These are phyloP conservation scores for Stagonosporopsis chrysanthemi DNA, from an alignment of 2,329 filamentous ascomycete species.

Conservation along the genomic window DNA sequence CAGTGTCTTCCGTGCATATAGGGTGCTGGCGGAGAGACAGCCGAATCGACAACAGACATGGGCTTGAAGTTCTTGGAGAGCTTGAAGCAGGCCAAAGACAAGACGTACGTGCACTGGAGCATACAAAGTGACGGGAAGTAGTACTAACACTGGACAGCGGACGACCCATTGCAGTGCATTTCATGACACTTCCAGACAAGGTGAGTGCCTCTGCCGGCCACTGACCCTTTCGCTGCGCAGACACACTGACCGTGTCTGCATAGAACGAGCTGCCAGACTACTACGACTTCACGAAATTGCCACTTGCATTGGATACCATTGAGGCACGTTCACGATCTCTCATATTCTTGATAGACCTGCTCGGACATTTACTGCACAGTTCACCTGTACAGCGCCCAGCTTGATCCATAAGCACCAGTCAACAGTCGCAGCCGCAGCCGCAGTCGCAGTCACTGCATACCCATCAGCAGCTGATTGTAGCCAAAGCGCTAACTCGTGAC, in stretches of 20 bases:
- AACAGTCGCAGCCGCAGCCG: not conserved
- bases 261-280: slow-evolving; percentile 73
- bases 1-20: slow-evolving; percentile 34
- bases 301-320: slow-evolving; percentile 78
- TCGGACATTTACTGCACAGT: not conserved
- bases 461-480: not conserved
- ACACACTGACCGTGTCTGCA: slow-evolving; percentile 27
- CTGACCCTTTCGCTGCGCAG: slow-evolving; percentile 2
- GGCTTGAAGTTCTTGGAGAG: slow-evolving; percentile 78
- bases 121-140: not conserved
- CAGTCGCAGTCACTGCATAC: not conserved
- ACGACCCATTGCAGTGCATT: slow-evolving; percentile 75
- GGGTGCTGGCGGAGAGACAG: slow-evolving; percentile 60
- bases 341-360: not conserved
- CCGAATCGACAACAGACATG: slow-evolving; percentile 72
- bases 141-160: slow-evolving; percentile 57
- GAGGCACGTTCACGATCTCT: slow-evolving; percentile 58
- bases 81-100: slow-evolving; percentile 79
- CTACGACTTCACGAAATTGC: slow-evolving; percentile 78
- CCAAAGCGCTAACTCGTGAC: slow-evolving; percentile 24
- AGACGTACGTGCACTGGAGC: slow-evolving; percentile 67
- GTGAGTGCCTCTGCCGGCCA: slow-evolving; percentile 45
- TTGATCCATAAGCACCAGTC: not conserved
- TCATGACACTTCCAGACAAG: slow-evolving; percentile 73
- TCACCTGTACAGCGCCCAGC: not conserved